Evolutionary conservation across 257 asterid species (phyloP), one percentile per base, ranked within the genome.

Genomic region (Rhazya stricta): DNA sequence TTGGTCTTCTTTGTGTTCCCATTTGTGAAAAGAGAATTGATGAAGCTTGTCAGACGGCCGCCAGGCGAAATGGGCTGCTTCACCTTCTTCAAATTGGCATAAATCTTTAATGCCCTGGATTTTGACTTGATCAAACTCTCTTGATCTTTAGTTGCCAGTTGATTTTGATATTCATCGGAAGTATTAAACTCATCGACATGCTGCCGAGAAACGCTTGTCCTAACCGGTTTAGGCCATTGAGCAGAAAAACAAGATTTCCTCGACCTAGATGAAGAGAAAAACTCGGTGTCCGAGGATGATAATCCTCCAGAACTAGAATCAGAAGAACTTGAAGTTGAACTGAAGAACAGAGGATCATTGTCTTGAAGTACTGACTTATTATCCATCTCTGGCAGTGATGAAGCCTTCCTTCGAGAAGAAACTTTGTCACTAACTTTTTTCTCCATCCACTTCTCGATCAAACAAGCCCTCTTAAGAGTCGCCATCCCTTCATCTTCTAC

Each of bases 11-110:
- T 92, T 1, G 77, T 81, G 51, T 67, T 82, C 1, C 80, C 61
- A 57, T 65, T 73, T 29, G 78, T 76, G 81, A 91, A 91, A 29
- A 91, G 83, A 1, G 92, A 83, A 71, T 84, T 86, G 57, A 93
- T 83, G 61, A 93, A 89, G 56, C 45, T 85, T 0, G 96, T 86
- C 0, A 93, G 83, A 63, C 87, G 84, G 65, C 86, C 94, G 0
- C 98, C 97, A 0, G 98, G 98, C 0, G 98, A 92, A 36, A 91
- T 91, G 2, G 97, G 98, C 79, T 88, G 93, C 83, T 88, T 89
- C 39, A 88, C 83, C 21, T 86, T 91, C 87, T 87, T 91, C 93
- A 91, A 62, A 73, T 86, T 87, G 43, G 88, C 86, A 62, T 89
- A 91, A 9, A 91, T 86, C 84, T 82, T 88, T 72, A 85, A 30